Percentiles rank a stretch among this genome's conserved stretches.
phyloP scores from a whole-genome alignment of 2,329 filamentous ascomycete species.

The Cercospora berteroae region DNA sequence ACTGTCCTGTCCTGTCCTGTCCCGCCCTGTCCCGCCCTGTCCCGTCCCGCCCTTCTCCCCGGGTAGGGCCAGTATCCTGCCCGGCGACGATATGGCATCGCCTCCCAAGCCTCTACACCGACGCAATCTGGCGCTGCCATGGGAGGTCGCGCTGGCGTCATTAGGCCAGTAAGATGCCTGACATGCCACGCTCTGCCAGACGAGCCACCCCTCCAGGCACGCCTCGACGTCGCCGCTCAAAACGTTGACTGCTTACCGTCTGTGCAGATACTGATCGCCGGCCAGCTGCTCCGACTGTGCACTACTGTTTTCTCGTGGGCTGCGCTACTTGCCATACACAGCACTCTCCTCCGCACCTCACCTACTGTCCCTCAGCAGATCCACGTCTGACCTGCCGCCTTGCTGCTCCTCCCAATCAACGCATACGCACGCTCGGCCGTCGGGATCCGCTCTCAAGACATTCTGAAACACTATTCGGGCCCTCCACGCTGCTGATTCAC shows the following conservation, averaged over 20 bases:
- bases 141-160: slow-evolving; percentile 33
- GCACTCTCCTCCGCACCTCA: slow-evolving; percentile 1
- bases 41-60: not conserved
- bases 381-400: slow-evolving; percentile 2
- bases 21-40: not conserved
- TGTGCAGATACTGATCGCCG: slow-evolving; percentile 27
- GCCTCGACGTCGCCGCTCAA: slow-evolving; percentile 10
- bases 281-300: slow-evolving; percentile 17
- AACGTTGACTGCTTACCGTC: slow-evolving; percentile 15
- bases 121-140: slow-evolving; percentile 37
- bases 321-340: slow-evolving; percentile 15
- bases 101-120: slow-evolving; percentile 30
- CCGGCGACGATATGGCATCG: slow-evolving; percentile 16
- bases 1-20: too few relatives aligned
- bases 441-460: slow-evolving; percentile 21
- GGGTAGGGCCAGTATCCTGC: slow-evolving; percentile 19
- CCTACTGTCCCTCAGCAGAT: slow-evolving; percentile 2
- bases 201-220: slow-evolving; percentile 9
- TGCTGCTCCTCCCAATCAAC: slow-evolving; percentile 12
- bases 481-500: slow-evolving; percentile 31
- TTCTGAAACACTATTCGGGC: slow-evolving; percentile 22
- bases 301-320: slow-evolving; percentile 12
- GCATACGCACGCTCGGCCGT: slow-evolving; percentile 17
- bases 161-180: slow-evolving; percentile 31
- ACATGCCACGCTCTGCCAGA: slow-evolving; percentile 23